Percentiles rank a stretch among this genome's conserved stretches.
These are phyloP conservation scores for Rubia balearica DNA, from an alignment of 305 asterid genomes.

Conservation along the genomic window DNA sequence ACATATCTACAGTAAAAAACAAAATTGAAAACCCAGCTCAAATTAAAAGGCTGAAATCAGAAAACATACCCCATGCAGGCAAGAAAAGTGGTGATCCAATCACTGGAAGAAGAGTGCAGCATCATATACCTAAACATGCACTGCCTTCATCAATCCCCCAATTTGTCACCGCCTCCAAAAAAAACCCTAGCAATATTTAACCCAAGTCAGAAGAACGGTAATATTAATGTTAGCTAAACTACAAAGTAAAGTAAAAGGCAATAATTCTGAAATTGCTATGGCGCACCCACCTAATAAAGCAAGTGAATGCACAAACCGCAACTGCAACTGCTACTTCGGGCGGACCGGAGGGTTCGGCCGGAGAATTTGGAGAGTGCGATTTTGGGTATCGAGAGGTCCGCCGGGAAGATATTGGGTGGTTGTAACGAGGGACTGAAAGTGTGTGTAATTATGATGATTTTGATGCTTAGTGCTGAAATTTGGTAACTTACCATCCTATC, in stretches of 20 bases:
- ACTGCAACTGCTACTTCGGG: background rate
- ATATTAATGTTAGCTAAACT: background rate
- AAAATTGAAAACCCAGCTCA: constrained; percentile 4
- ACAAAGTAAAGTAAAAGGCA: background rate
- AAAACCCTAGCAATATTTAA: constrained; percentile 2
- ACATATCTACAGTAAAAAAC: background rate
- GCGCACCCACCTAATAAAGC: background rate
- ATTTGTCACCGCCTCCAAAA: background rate
- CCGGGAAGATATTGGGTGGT: background rate
- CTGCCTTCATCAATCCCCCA: constrained; percentile 11
- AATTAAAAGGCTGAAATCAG: constrained; percentile 27
- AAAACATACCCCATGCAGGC: constrained; percentile 78
- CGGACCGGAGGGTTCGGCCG: background rate
- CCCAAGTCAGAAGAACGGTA: constrained; percentile 4
- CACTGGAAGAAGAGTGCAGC: constrained; percentile 47
- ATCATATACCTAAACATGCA: constrained; percentile 41
- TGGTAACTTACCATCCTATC: background rate
- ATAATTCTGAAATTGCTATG: background rate
- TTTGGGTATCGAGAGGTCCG: background rate
- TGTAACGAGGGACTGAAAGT: background rate
- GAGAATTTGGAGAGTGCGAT: background rate
- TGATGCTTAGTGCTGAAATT: background rate
- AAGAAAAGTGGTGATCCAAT: constrained; percentile 61
- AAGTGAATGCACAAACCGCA: background rate
- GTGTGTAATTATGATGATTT: background rate